Conservation (phyloP, 1,284 basidiomycete species). For the Puccinia coronata region DNA sequence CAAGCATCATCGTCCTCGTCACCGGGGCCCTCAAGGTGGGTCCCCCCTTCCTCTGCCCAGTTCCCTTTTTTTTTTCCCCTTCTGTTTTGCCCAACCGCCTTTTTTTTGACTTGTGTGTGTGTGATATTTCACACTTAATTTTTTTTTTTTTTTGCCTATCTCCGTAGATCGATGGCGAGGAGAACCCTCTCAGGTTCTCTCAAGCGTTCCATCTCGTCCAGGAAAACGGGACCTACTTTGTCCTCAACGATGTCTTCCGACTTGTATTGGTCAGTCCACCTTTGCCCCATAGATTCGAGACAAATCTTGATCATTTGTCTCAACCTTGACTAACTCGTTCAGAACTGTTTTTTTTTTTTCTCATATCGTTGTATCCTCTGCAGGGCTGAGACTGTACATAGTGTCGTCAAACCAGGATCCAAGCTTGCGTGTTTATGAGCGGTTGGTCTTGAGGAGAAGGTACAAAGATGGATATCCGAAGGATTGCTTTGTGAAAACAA, state of each 20-base stretch:
- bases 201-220: conserved; percentile 88
- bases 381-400: too few relatives aligned
- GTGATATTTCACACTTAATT: too few relatives aligned
- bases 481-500: too few relatives aligned
- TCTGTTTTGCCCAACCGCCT: not conserved
- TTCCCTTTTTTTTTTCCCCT: conserved; percentile 9
- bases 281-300: not conserved
- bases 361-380: too few relatives aligned
- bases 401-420: too few relatives aligned
- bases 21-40: conserved; percentile 80
- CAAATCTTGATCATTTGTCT: too few relatives aligned
- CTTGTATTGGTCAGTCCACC: conserved; percentile 51
- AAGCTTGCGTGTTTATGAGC: too few relatives aligned
- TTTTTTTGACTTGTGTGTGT: not conserved
- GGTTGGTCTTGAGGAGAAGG: too few relatives aligned
- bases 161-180: conserved; percentile 72
- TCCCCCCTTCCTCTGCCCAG: too few relatives aligned
- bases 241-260: conserved; percentile 64
- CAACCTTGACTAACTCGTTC: not conserved
- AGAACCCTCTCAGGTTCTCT: conserved; percentile 79
- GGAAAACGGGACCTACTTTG: conserved; percentile 76
- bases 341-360: not conserved
- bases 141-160: not conserved
- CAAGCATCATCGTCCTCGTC: conserved; percentile 79
- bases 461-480: too few relatives aligned